Base-by-base conservation (phyloP, 805 yeast species). In the Saturnispora sanitii region DNA sequence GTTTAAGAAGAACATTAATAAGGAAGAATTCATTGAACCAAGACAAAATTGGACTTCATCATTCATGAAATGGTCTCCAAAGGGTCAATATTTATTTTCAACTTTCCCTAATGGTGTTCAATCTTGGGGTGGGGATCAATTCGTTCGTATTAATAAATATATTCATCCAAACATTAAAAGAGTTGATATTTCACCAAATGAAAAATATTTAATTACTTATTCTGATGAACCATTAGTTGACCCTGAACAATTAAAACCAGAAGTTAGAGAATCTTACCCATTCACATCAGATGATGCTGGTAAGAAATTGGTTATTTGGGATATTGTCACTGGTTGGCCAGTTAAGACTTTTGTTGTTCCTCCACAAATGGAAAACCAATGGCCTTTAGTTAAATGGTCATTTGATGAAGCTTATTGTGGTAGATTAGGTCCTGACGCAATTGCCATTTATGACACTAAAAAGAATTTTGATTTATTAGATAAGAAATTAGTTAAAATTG, bases 371-470 rank as follows among this genome's bases (percentile, higher is more conserved):
- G 79, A 78, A 56, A 66, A 70, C 65, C 77, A 82, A 46, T 92
- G 98, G 98, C 98, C 98, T 37, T 75, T 90, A 55, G 79, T 92
- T 61, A 87, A 87, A 66, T 92, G 97, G 97, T 85, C 96, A 34
- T 71, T 67, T 54, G 94, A 92, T 65, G 95, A 85, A 64, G 79
- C 76, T 62, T 92, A 79, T 70, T 84, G 95, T 67, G 97, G 96
- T 41, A 82, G 98, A 68, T 75, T 85, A 64, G 90, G 92, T 39
- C 95, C 95, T 41, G 92, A 84, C 47, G 94, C 94, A 27, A 70
- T 92, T 51, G 88, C 95, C 37, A 75, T 92, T 49, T 94, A 90
- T 62, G 96, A 90, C 54, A 69, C 87, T 31, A 77, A 42, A 6
- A 66, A 73, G 36, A 67, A 71, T 37, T 86, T 90, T 76, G 75